phyloP scores from a whole-genome alignment of 2,329 filamentous ascomycete species.

The Sarocladiaceae sp. region DNA sequence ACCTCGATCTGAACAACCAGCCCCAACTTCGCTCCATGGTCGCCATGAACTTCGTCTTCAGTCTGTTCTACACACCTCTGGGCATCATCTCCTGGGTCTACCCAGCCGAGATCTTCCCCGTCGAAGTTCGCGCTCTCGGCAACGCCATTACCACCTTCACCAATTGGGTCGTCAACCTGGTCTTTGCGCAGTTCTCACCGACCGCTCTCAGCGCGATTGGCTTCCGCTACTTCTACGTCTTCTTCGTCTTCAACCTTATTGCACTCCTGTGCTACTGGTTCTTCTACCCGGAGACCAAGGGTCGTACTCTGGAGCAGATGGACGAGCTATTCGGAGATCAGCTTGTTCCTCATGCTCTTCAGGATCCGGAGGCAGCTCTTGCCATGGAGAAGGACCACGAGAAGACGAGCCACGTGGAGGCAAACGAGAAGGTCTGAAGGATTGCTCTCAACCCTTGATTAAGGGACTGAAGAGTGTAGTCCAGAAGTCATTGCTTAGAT shows the following conservation, averaged over 20 bases:
- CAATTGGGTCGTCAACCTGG: slow-evolving; percentile 30
- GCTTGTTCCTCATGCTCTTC: slow-evolving; percentile 11
- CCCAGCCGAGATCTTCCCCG: slow-evolving; percentile 34
- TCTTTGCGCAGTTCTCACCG: slow-evolving; percentile 46
- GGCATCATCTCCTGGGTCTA: slow-evolving; percentile 41
- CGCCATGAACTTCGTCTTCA: slow-evolving; percentile 31
- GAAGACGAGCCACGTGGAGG: not conserved
- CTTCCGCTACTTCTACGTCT: slow-evolving; percentile 39
- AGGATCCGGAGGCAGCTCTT: slow-evolving; percentile 11
- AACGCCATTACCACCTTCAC: slow-evolving; percentile 24
- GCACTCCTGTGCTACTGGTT: slow-evolving; percentile 18
- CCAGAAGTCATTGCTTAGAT: no score
- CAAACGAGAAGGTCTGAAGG: no score
- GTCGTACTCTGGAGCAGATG: slow-evolving; percentile 24
- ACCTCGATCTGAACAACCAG: slow-evolving; percentile 19
- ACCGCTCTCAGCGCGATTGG: slow-evolving; percentile 35
- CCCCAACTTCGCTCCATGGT: slow-evolving; percentile 24
- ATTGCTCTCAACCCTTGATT: no score
- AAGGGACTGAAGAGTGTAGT: no score
- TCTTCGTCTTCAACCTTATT: slow-evolving; percentile 21
- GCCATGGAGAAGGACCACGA: slow-evolving; percentile 9
- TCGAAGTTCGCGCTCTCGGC: slow-evolving; percentile 25
- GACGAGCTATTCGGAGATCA: slow-evolving; percentile 28
- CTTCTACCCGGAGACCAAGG: slow-evolving; percentile 29
- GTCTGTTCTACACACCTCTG: slow-evolving; percentile 23